phyloP scores from a whole-genome alignment of 2,329 filamentous ascomycete genomes.

The Ustilaginoidea virens region DNA sequence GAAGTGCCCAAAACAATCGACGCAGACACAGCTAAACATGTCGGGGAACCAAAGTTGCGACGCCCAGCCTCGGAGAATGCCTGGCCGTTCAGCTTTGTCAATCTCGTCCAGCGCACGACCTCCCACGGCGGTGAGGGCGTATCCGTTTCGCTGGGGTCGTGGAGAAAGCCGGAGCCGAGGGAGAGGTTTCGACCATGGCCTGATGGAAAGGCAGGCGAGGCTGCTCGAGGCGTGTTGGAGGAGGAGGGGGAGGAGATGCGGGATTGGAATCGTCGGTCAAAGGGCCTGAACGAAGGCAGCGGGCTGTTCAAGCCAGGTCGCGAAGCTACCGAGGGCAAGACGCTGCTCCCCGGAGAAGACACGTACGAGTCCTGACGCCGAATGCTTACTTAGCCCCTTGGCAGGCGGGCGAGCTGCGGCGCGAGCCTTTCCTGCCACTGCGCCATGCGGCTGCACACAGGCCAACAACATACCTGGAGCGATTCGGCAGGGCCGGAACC shows the following conservation, averaged over 20 bases:
- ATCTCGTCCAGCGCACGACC: slow-evolving; percentile 86
- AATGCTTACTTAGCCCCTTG: slow-evolving; percentile 11
- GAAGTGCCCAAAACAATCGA: slow-evolving; percentile 83
- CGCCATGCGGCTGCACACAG: too few species aligned
- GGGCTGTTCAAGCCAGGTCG: slow-evolving; percentile 51
- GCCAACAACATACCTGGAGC: slow-evolving; percentile 56
- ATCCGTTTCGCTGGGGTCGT: slow-evolving; percentile 49
- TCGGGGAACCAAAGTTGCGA: slow-evolving; percentile 83
- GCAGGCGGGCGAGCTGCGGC: too few species aligned
- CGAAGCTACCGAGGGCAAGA: slow-evolving; percentile 53
- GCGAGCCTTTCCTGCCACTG: too few species aligned
- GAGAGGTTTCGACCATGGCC: slow-evolving; percentile 71
- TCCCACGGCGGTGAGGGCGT: slow-evolving; percentile 80
- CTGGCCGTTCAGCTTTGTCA: slow-evolving; percentile 78
- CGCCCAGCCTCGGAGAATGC: slow-evolving; percentile 85
- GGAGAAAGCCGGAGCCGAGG: slow-evolving; percentile 51
- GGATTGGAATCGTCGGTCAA: slow-evolving; percentile 88
- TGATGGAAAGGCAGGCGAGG: slow-evolving; percentile 65
- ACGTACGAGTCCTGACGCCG: slow-evolving; percentile 38
- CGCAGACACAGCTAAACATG: slow-evolving; percentile 76
- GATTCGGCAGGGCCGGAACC: slow-evolving; percentile 69
- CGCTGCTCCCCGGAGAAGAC: slow-evolving; percentile 58
- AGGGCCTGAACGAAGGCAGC: slow-evolving; percentile 75
- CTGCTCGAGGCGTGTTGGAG: slow-evolving; percentile 46
- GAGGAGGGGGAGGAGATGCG: slow-evolving; percentile 47